Conservation (phyloP, 2,329 filamentous ascomycete species). For the Penicillium brevicompactum region DNA sequence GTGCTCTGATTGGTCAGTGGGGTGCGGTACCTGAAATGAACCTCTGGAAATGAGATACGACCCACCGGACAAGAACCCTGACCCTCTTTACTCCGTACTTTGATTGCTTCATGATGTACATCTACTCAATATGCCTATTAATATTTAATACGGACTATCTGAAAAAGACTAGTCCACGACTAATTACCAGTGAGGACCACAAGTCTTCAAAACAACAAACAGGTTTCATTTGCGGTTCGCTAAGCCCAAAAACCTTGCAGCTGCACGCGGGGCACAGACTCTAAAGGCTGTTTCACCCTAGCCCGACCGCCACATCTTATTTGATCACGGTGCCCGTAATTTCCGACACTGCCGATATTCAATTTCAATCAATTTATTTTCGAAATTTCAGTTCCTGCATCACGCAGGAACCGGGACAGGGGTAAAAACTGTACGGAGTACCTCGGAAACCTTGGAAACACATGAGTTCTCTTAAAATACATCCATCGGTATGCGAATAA, state of each 20-base stretch:
- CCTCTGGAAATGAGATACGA: background rate
- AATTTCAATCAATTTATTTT: constrained; percentile 7
- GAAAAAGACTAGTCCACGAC: no score
- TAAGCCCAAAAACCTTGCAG: constrained; percentile 13
- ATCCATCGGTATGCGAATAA: background rate
- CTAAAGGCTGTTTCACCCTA: constrained; percentile 21
- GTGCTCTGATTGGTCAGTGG: constrained; percentile 7
- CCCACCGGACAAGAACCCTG: constrained; percentile 6
- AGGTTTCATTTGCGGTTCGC: constrained; percentile 9
- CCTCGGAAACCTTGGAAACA: background rate
- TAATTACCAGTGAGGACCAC: no score
- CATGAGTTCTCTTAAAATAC: background rate
- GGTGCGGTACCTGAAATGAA: constrained; percentile 19
- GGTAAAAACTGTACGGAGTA: background rate
- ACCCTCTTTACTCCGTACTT: background rate
- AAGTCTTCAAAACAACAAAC: background rate
- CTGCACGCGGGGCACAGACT: constrained; percentile 21
- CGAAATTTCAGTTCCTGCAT: background rate
- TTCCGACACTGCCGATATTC: constrained; percentile 22
- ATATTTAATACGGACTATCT: no score
- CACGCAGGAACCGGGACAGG: background rate
- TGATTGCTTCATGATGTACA: background rate
- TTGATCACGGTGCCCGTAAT: constrained; percentile 16
- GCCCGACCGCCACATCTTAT: constrained; percentile 12
- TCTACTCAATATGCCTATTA: background rate